Evolutionary conservation across 192 early-diverging fungal genomes (phyloP), one percentile per base, ranked within the genome.

Genomic region (Entomortierella chlamydospora): DNA sequence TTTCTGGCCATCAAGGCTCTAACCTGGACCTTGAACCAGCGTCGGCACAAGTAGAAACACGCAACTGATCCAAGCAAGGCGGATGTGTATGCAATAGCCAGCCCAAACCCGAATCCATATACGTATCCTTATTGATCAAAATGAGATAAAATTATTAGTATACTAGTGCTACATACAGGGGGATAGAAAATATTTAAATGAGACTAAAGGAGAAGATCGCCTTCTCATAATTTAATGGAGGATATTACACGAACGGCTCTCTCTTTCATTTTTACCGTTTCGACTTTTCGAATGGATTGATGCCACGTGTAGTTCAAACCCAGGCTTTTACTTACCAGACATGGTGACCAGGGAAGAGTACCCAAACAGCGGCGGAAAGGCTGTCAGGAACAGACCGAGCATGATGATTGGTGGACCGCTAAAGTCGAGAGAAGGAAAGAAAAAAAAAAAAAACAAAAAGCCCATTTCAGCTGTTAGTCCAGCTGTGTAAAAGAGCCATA

Each of bases 311-410:
- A n/a, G n/a, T n/a, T n/a, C n/a, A n/a, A n/a, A n/a, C n/a, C n/a
- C n/a, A n/a, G n/a, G n/a, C n/a, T n/a, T n/a, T n/a, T n/a, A n/a
- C 30, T 43, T 70, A 78, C 74, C 74, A n/a, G 88, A 85, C 65
- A 93, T 69, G 22, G 88, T 88, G 33, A 88, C 73, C 34, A 87
- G 82, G 3, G 91, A 90, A 51, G 87, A 83, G 67, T 91, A 93
- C 2, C 91, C 91, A 61, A 90, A 61, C 54, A 93, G 57, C 18
- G 91, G 90, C 17, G 92, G 92, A 61, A 93, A 92, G 42, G 88
- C 89, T 10, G 89, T 88, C 9, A 88, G 28, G 70, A 90, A 91
- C 22, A 78, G 54, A 3, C 67, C 60, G 4, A 78, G 51, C 74
- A 78, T 78, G 56, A 78, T 78, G 42, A 78, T 57, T 1, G 67